A percentile compares a stretch with the other conserved stretches of the same genome.
Evolutionary conservation across 108 stramenopile genomes (phyloP).

Genomic region (Cyclotella distinguenda): DNA sequence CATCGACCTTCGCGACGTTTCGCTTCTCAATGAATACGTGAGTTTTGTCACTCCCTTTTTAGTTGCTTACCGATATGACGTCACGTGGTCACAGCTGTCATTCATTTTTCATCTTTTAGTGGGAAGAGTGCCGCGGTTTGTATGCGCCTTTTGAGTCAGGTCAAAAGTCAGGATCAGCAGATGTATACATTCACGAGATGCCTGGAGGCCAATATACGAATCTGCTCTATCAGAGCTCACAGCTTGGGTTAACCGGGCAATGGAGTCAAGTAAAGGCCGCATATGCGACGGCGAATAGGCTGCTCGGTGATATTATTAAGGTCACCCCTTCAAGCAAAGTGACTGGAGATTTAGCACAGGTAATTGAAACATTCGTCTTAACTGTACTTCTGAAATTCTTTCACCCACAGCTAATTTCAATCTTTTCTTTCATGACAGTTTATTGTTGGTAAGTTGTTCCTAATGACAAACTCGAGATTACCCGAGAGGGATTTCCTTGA

Average conservation of each 20-base stretch:
- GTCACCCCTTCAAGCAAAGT: constrained; percentile 97
- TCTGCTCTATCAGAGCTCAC: constrained; percentile 90
- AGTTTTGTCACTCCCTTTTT: neutral
- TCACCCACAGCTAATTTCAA: neutral
- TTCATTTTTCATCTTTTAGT: constrained; percentile 16
- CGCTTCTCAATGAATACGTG: constrained; percentile 79
- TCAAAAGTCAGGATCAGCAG: constrained; percentile 90
- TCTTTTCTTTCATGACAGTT: constrained; percentile 53
- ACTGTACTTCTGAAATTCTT: neutral
- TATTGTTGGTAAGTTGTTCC: constrained; percentile 62
- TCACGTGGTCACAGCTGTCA: neutral
- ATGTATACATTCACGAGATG: constrained; percentile 97
- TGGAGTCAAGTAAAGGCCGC: constrained; percentile 91
- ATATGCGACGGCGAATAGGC: constrained; percentile 90
- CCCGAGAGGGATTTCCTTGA: neutral
- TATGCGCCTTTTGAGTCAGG: constrained; percentile 97
- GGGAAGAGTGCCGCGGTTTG: constrained; percentile 90
- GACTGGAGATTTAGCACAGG: constrained; percentile 90
- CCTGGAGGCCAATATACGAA: constrained; percentile 95
- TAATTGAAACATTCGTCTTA: neutral
- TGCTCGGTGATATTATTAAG: constrained; percentile 97
- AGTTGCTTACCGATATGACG: too few species aligned
- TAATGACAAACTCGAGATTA: too few species aligned
- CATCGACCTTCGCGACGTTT: constrained; percentile 62
- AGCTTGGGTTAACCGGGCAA: constrained; percentile 89